Conservation (phyloP, 768 basidiomycete species). For the Auriscalpium vulgare region DNA sequence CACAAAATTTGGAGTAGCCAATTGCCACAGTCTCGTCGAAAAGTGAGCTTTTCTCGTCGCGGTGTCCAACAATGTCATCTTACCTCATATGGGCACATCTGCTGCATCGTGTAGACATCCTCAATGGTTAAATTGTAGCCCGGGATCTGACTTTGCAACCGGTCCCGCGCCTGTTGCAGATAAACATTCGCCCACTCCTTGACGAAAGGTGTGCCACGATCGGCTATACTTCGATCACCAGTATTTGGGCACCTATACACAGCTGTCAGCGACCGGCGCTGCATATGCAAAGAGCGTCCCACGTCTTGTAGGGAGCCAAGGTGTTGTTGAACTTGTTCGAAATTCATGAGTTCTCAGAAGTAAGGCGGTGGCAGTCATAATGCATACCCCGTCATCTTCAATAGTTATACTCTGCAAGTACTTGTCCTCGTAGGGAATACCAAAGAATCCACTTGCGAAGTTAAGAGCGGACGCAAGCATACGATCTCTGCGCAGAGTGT, state of each 20-base stretch:
- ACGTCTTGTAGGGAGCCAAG: conserved; percentile 78
- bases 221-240: conserved; percentile 32
- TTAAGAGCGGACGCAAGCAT: conserved; percentile 47
- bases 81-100: conserved; percentile 82
- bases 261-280: not conserved
- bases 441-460: conserved; percentile 47
- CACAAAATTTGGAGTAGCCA: conserved; percentile 88
- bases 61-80: conserved; percentile 5
- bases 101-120: conserved; percentile 72
- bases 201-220: conserved; percentile 53
- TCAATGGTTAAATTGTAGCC: conserved; percentile 59
- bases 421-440: conserved; percentile 35
- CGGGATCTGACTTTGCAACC: conserved; percentile 49
- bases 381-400: conserved; percentile 27
- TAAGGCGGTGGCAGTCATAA: conserved; percentile 8
- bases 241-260: conserved; percentile 57
- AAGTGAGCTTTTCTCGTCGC: not conserved
- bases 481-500: conserved; percentile 26
- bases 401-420: conserved; percentile 38
- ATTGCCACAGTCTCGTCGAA: conserved; percentile 73
- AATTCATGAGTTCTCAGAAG: not conserved
- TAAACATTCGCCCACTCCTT: conserved; percentile 65
- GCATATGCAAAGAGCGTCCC: conserved; percentile 11
- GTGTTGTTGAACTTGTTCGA: conserved; percentile 48
- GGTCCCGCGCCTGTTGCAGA: conserved; percentile 52